phyloP scores from a whole-genome alignment of 495 filamentous ascomycete genomes.

The Lentithecium fluviatile region DNA sequence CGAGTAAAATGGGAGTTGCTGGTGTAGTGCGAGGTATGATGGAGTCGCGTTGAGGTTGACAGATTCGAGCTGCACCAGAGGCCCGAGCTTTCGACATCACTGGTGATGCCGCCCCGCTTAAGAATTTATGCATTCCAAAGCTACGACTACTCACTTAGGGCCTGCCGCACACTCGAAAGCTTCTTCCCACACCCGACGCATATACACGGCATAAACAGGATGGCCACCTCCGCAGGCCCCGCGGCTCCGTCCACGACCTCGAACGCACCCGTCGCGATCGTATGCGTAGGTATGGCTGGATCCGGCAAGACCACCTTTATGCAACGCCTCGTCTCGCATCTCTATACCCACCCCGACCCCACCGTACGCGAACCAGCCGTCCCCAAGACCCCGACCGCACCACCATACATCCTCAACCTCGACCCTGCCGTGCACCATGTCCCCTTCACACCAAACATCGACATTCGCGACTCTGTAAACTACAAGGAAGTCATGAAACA shows the following conservation, averaged over 20 bases:
- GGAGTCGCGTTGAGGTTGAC: neutral
- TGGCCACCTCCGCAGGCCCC: slow-evolving; percentile 28
- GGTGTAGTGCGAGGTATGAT: neutral
- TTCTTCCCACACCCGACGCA: slow-evolving; percentile 1
- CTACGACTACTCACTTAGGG: neutral
- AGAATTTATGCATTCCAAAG: slow-evolving; percentile 11
- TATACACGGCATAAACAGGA: slow-evolving; percentile 2
- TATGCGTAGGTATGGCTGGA: slow-evolving; percentile 97
- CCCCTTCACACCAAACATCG: slow-evolving; percentile 97
- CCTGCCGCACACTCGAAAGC: slow-evolving; percentile 2
- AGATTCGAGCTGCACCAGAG: neutral
- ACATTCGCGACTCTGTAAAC: slow-evolving; percentile 97
- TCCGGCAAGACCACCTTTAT: slow-evolving; percentile 99
- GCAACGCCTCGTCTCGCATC: slow-evolving; percentile 91
- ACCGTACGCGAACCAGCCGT: slow-evolving; percentile 12
- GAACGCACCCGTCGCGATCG: slow-evolving; percentile 64
- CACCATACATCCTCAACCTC: slow-evolving; percentile 85
- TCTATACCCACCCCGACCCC: slow-evolving; percentile 57
- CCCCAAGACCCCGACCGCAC: slow-evolving; percentile 57
- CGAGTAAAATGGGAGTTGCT: neutral
- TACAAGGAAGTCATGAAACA: slow-evolving; percentile 99
- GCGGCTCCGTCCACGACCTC: neutral
- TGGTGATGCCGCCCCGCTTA: slow-evolving; percentile 12
- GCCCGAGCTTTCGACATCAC: slow-evolving; percentile 23
- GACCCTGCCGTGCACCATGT: slow-evolving; percentile 91